Evolutionary conservation across 768 basidiomycete genomes (phyloP), one percentile per base, ranked within the genome.

Genomic region (Pisolithus orientalis): DNA sequence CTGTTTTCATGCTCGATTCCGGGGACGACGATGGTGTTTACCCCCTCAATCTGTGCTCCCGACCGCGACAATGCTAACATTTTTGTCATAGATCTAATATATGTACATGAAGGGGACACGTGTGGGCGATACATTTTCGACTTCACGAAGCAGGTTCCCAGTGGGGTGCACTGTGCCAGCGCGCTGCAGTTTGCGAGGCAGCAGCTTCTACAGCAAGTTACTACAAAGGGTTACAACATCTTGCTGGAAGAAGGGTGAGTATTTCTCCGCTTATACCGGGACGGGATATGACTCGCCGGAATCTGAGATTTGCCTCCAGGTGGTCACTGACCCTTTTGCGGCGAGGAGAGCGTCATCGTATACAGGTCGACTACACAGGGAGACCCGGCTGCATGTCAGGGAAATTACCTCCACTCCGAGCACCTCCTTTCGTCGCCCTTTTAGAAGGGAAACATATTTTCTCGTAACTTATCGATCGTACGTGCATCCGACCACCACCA

Each of bases 271-370:
- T 25, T 47, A 38, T 51, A 40, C 46, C 46, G 37, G 28, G 28
- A 40, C 47, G 45, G 37, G 28, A 28, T 39, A 28, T 21, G 52
- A 28, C 45, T 7, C 44, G 34, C 39, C 49, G 25, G 25, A 24
- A 43, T 39, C 4, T 24, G 47, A 38, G 42, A 16, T 49, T 39
- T 37, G 51, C 44, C 44, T 46, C 47, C 17, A 88, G 87, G 55
- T 90, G 87, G 87, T 71, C 72, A 34, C 61, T 86, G 48, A 87
- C 84, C 5, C 66, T 84, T 24, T 75, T 82, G 59, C 83, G 86
- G 51, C 79, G 74, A 59, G 82, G 77, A 49, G 82, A 80, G 59
- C 70, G 70, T 31, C 74, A 84, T 67, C 79, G 89, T 28, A 72
- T 87, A 37, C 80, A 87, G 62, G 79, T 90, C 17, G 76, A 78